Evolutionary conservation across 257 asterid species (phyloP).

Genomic region (Primulina eburnea): DNA sequence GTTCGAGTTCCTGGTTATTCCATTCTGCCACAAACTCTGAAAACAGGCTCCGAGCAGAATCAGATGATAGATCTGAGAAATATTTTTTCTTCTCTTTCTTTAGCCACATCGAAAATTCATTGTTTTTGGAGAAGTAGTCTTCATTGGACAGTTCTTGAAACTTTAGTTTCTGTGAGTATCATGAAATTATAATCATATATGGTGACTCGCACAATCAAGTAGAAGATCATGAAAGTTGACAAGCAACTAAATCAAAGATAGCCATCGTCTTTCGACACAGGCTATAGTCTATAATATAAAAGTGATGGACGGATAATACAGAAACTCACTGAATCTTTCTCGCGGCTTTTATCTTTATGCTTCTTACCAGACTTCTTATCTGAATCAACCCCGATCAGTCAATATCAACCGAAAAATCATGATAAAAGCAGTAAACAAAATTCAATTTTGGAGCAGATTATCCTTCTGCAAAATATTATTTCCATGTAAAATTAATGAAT

Average conservation of each 20-base stretch:
- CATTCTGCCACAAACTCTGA: slow-evolving; percentile 64
- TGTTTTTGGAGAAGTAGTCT: slow-evolving; percentile 89
- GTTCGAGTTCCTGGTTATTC: slow-evolving; percentile 66
- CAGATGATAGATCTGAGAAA: slow-evolving; percentile 82
- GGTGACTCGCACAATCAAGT: background rate
- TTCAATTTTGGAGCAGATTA: background rate
- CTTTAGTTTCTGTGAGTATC: slow-evolving; percentile 44
- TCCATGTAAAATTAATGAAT: background rate
- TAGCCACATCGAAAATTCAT: slow-evolving; percentile 87
- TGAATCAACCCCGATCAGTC: slow-evolving; percentile 36
- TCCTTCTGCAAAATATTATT: background rate
- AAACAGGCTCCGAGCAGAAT: slow-evolving; percentile 57
- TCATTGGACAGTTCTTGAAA: slow-evolving; percentile 63
- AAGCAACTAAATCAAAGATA: background rate
- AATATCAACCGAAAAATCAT: slow-evolving; percentile 18
- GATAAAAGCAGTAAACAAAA: slow-evolving; percentile 21
- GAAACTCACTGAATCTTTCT: slow-evolving; percentile 57
- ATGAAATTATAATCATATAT: too few relatives aligned
- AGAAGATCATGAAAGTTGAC: background rate
- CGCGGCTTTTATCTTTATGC: slow-evolving; percentile 53
- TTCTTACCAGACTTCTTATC: slow-evolving; percentile 60
- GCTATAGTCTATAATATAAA: too few relatives aligned
- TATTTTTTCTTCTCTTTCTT: slow-evolving; percentile 61
- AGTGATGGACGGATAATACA: background rate
- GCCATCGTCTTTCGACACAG: too few relatives aligned